Evolutionary conservation across 164 flowering plant species (phyloP).

Genomic region (Tetracentron sinense): DNA sequence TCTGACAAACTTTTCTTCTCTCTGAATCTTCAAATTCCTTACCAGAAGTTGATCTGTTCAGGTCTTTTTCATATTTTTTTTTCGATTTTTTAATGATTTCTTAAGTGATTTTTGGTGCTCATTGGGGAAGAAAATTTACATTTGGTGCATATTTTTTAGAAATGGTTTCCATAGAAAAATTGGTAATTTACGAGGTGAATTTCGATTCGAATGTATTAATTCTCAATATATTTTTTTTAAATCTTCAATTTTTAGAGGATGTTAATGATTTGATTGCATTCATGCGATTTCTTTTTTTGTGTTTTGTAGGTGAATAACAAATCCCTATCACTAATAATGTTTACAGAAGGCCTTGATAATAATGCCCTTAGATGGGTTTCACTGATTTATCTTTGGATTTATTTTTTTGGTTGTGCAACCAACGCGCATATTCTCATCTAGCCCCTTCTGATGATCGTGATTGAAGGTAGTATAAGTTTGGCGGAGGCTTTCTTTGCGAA

Average conservation of each 20-base stretch:
- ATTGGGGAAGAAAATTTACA: not conserved
- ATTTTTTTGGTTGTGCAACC: no score
- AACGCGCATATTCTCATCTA: no score
- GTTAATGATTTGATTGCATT: no score
- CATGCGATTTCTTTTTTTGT: not conserved
- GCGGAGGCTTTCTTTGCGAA: no score
- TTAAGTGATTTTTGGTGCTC: not conserved
- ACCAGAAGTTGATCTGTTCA: not conserved
- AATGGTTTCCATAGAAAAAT: not conserved
- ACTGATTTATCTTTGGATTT: not conserved
- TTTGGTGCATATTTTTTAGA: not conserved
- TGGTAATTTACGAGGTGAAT: not conserved
- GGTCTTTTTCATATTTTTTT: not conserved
- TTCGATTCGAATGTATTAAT: constrained; percentile 1
- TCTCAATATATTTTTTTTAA: not conserved
- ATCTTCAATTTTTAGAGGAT: no score
- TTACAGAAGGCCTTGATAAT: constrained; percentile 49
- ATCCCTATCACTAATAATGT: constrained; percentile 26
- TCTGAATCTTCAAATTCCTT: not conserved
- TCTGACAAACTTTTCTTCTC: not conserved
- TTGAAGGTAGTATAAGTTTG: no score
- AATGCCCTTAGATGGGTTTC: constrained; percentile 38
- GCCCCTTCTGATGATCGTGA: no score
- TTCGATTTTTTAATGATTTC: not conserved
- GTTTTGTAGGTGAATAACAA: constrained; percentile 15